A percentile compares a stretch with the other conserved stretches of the same genome.
These are phyloP conservation scores for Serendipita vermifera DNA, from an alignment of 768 basidiomycete species.

Conservation along the genomic window DNA sequence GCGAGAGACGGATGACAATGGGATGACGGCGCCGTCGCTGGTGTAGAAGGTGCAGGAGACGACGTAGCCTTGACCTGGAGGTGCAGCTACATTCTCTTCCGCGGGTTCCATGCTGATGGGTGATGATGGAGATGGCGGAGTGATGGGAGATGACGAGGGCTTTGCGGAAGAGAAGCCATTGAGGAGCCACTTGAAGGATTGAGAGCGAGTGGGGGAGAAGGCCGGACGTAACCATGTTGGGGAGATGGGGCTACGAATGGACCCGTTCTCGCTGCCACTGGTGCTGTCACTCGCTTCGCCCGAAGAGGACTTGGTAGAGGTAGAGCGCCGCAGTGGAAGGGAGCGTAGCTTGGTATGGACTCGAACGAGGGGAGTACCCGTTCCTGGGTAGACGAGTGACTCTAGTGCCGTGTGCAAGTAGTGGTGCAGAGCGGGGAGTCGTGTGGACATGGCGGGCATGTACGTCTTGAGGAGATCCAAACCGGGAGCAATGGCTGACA, in stretches of 20 bases:
- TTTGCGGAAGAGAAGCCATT: not conserved
- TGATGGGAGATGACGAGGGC: not conserved
- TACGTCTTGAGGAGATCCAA: constrained; percentile 66
- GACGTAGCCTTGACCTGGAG: not conserved
- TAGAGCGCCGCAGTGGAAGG: not conserved
- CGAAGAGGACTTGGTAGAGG: not conserved
- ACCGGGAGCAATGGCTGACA: constrained; percentile 66
- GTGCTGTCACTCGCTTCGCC: not conserved
- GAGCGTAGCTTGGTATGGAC: constrained; percentile 24
- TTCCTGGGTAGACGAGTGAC: constrained; percentile 47
- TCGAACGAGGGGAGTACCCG: constrained; percentile 46
- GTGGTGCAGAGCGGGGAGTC: constrained; percentile 56
- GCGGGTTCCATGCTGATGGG: not conserved
- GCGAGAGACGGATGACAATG: not conserved
- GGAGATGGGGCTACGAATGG: not conserved
- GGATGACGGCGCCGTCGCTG: not conserved
- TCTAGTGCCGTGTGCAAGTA: constrained; percentile 47
- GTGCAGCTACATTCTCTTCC: not conserved
- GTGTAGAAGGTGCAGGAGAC: constrained; percentile 5
- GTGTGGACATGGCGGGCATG: constrained; percentile 63
- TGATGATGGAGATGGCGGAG: not conserved
- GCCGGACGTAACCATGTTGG: not conserved
- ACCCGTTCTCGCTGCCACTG: not conserved
- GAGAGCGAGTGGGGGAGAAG: not conserved
- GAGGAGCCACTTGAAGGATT: not conserved